These are phyloP conservation scores for Colletotrichum phormii DNA, from an alignment of 2,329 filamentous ascomycete genomes.

Conservation along the genomic window DNA sequence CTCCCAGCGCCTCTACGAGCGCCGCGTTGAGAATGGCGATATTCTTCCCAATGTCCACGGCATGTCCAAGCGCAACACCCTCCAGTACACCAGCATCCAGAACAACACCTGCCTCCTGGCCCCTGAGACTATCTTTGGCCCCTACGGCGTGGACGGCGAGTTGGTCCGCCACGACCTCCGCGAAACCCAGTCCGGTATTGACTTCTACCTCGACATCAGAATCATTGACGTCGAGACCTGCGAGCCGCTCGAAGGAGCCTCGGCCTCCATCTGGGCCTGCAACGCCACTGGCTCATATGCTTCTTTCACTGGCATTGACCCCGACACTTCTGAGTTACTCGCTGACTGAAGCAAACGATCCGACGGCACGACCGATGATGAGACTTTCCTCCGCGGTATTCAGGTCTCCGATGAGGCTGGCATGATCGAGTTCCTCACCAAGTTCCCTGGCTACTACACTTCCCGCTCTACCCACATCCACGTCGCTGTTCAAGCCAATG, in stretches of 20 bases:
- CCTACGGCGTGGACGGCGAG: conserved; percentile 50
- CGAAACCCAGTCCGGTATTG: conserved; percentile 14
- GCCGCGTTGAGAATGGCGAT: conserved; percentile 11
- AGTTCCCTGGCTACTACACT: conserved; percentile 58
- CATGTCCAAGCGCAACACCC: conserved; percentile 16
- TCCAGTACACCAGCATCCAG: conserved; percentile 10
- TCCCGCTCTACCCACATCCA: conserved; percentile 61
- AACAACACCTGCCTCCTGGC: conserved; percentile 56
- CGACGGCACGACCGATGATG: conserved; percentile 39
- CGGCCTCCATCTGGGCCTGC: conserved; percentile 24
- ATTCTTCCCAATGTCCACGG: background rate
- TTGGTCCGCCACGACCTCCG: conserved; percentile 15
- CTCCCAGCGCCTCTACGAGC: conserved; percentile 16
- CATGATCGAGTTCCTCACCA: conserved; percentile 55
- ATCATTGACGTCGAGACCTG: conserved; percentile 28
- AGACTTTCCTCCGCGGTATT: conserved; percentile 50
- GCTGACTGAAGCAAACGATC: conserved; percentile 4
- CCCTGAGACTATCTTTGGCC: conserved; percentile 59
- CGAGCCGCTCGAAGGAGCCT: conserved; percentile 22
- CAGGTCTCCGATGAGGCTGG: conserved; percentile 54
- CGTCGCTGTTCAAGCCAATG: conserved; percentile 51
- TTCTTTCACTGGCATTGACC: conserved; percentile 4
- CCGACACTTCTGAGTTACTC: background rate
- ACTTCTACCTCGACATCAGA: conserved; percentile 20
- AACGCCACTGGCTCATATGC: conserved; percentile 23